These are phyloP conservation scores for Malassezia furfur DNA, from an alignment of 1,284 basidiomycete species.

Conservation along the genomic window DNA sequence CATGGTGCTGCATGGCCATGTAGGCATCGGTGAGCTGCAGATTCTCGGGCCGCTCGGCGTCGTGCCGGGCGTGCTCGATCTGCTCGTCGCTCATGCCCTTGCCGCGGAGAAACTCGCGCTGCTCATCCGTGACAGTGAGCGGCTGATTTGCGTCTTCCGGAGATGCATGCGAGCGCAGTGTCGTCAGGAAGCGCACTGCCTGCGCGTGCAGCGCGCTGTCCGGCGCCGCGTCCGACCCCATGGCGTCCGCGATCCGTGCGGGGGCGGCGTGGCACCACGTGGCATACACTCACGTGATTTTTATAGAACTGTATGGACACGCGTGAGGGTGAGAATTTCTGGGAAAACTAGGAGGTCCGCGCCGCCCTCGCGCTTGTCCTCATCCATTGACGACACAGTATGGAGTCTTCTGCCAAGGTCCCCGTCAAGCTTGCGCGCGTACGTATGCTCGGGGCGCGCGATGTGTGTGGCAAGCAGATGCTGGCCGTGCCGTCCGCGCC, in stretches of 20 bases:
- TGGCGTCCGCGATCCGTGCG: not conserved
- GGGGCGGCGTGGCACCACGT: not conserved
- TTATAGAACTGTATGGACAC: constrained; percentile 13
- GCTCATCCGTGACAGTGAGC: constrained; percentile 9
- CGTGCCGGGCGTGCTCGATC: constrained; percentile 30
- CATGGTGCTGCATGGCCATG: not conserved
- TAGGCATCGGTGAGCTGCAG: constrained; percentile 3
- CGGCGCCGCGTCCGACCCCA: constrained; percentile 5
- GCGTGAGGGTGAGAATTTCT: not conserved
- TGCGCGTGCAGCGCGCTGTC: constrained; percentile 27
- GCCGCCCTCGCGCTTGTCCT: not conserved
- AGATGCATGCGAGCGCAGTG: constrained; percentile 16
- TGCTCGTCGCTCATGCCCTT: constrained; percentile 37
- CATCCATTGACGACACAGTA: constrained; percentile 8
- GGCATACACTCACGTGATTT: constrained; percentile 10
- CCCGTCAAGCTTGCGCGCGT: constrained; percentile 21
- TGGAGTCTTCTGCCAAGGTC: constrained; percentile 18
- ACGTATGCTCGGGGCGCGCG: constrained; percentile 4
- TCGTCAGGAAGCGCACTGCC: constrained; percentile 42
- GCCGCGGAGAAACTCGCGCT: constrained; percentile 31
- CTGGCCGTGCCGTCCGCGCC: not conserved
- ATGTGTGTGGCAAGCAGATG: not conserved
- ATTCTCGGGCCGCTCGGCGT: constrained; percentile 30
- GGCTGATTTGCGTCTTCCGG: constrained; percentile 6
- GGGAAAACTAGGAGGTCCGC: not conserved